Evolutionary conservation across 2,329 filamentous ascomycete species (phyloP).

Genomic region (Cladosporium austrohemisphaericum): DNA sequence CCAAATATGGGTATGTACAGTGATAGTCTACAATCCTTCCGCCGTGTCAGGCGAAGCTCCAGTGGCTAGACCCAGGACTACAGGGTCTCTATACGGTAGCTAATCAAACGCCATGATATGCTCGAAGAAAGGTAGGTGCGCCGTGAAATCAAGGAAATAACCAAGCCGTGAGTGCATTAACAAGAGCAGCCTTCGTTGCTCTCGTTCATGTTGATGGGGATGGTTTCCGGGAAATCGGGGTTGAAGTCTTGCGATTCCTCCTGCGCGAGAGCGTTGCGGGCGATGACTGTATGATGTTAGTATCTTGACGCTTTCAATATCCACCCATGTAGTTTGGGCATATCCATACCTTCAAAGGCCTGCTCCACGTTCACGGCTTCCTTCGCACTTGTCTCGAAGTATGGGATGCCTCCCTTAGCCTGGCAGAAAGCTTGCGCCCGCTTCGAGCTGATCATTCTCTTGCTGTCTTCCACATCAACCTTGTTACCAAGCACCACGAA

Average conservation of each 20-base stretch:
- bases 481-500: slow-evolving; percentile 99
- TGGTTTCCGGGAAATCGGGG: slow-evolving; percentile 94
- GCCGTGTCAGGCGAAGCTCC: not conserved
- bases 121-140: not conserved
- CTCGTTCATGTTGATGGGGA: slow-evolving; percentile 95
- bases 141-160: not conserved
- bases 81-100: slow-evolving; percentile 2
- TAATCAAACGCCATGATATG: slow-evolving; percentile 11
- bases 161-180: slow-evolving; percentile 39
- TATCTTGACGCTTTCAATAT: not conserved
- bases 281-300: slow-evolving; percentile 66
- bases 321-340: not conserved
- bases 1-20: slow-evolving; percentile 7
- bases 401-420: slow-evolving; percentile 94
- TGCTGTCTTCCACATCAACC: slow-evolving; percentile 97
- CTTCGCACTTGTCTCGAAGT: slow-evolving; percentile 99
- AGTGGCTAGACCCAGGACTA: not conserved
- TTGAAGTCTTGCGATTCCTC: slow-evolving; percentile 98
- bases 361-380: slow-evolving; percentile 98
- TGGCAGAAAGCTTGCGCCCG: slow-evolving; percentile 96
- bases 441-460: slow-evolving; percentile 93
- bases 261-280: slow-evolving; percentile 88
- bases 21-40: slow-evolving; percentile 11
- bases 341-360: slow-evolving; percentile 61
- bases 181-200: slow-evolving; percentile 91